Evolutionary conservation across 345 rosid species (phyloP).

Genomic region (Brassica rapa): DNA sequence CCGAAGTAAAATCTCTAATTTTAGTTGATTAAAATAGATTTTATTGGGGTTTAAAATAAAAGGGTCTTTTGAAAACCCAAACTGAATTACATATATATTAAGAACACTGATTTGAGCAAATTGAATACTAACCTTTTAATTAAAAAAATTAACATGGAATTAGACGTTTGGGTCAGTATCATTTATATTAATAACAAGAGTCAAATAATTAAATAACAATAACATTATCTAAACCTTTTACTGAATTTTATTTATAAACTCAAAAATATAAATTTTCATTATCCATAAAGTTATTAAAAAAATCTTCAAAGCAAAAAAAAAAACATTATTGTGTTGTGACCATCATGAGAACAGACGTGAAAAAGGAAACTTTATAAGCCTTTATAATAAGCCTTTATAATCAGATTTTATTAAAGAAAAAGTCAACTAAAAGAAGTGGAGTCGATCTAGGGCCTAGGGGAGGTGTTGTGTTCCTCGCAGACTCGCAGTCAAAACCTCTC

Average conservation of each 20-base stretch:
- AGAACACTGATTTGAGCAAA: background rate
- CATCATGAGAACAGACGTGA: background rate
- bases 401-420: background rate
- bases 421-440: constrained; percentile 34
- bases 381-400: background rate
- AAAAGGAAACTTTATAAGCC: background rate
- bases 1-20: too few relatives aligned
- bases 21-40: too few relatives aligned
- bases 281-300: background rate
- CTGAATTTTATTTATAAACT: background rate
- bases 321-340: background rate
- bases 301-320: background rate
- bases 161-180: too few relatives aligned
- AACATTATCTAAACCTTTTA: background rate
- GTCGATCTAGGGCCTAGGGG: constrained; percentile 25
- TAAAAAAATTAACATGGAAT: too few relatives aligned
- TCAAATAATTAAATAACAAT: background rate
- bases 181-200: too few relatives aligned
- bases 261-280: background rate
- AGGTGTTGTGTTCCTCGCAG: constrained; percentile 30
- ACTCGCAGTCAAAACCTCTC: constrained; percentile 16
- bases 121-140: too few relatives aligned
- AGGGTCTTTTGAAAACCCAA: too few relatives aligned
- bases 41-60: too few relatives aligned
- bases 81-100: background rate